Percentiles rank a stretch among this genome's conserved stretches.
Evolutionary conservation across 2,329 filamentous ascomycete genomes (phyloP).

Genomic region (Alternaria metachromatica): DNA sequence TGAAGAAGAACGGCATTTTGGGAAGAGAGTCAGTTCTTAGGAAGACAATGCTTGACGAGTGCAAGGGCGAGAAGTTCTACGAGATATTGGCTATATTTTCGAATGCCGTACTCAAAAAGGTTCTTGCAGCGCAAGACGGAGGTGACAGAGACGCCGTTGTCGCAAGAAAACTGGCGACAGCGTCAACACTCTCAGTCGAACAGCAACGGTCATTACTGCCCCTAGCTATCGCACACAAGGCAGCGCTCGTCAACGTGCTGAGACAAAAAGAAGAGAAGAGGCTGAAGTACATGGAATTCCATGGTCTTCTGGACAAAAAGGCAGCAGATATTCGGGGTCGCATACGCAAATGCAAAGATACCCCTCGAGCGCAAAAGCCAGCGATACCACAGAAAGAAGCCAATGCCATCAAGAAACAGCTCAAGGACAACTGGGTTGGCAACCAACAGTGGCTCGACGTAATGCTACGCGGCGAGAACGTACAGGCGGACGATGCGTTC

Average conservation of each 20-base stretch:
- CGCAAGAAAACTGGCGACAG: slow-evolving; percentile 60
- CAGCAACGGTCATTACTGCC: slow-evolving; percentile 60
- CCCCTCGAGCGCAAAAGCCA: slow-evolving; percentile 30
- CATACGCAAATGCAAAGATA: slow-evolving; percentile 52
- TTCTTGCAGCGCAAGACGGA: slow-evolving; percentile 61
- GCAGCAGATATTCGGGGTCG: slow-evolving; percentile 63
- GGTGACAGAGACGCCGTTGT: slow-evolving; percentile 38
- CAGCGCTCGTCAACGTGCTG: slow-evolving; percentile 66
- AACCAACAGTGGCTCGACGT: slow-evolving; percentile 75
- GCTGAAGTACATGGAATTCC: slow-evolving; percentile 68
- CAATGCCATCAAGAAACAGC: slow-evolving; percentile 60
- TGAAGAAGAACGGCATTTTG: slow-evolving; percentile 86
- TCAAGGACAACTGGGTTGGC: slow-evolving; percentile 80
- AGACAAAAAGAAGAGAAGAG: slow-evolving; percentile 66
- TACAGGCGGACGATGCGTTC: slow-evolving; percentile 65
- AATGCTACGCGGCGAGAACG: slow-evolving; percentile 71
- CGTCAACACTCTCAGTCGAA: slow-evolving; percentile 38
- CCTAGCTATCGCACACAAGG: slow-evolving; percentile 76
- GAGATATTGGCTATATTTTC: slow-evolving; percentile 87
- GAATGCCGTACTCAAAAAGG: slow-evolving; percentile 77
- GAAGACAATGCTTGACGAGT: slow-evolving; percentile 97
- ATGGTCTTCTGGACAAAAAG: slow-evolving; percentile 68
- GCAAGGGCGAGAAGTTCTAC: slow-evolving; percentile 87
- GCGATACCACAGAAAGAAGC: slow-evolving; percentile 43
- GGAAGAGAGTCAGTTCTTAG: slow-evolving; percentile 81